These are phyloP conservation scores for Hypoxylon perforatum DNA, from an alignment of 495 filamentous ascomycete genomes.

Conservation along the genomic window DNA sequence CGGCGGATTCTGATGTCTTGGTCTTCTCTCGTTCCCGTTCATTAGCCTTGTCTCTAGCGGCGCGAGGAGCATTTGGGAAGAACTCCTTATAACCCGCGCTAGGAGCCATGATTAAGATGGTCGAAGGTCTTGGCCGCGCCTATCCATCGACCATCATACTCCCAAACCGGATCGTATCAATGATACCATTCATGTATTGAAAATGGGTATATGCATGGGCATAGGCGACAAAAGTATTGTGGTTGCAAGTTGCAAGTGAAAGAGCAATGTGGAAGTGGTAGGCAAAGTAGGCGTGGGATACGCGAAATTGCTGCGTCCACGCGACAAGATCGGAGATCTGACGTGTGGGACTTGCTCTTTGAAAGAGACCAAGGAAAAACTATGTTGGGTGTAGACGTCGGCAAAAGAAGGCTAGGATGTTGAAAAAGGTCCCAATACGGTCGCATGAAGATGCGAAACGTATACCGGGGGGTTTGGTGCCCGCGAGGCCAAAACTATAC, in stretches of 20 bases:
- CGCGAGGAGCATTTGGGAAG: conserved; percentile 84
- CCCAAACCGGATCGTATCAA: conserved; percentile 49
- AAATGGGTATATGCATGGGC: conserved; percentile 1
- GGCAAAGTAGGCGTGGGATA: conserved; percentile 26
- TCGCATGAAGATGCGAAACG: conserved; percentile 27
- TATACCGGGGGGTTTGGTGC: conserved; percentile 12
- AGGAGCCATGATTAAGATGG: conserved; percentile 76
- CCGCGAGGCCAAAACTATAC: conserved; percentile 26
- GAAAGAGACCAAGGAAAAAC: conserved; percentile 29
- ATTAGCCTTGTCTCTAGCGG: conserved; percentile 65
- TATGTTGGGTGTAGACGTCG: conserved; percentile 16
- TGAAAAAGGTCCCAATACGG: conserved; percentile 31
- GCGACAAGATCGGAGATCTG: conserved; percentile 51
- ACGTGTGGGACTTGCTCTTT: conserved; percentile 48
- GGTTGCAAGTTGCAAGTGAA: conserved; percentile 5
- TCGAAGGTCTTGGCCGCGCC: conserved; percentile 55
- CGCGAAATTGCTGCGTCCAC: conserved; percentile 52
- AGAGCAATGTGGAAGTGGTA: conserved; percentile 7
- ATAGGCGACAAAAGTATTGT: conserved; percentile 26
- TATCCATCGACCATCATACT: conserved; percentile 67
- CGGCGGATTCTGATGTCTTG: conserved; percentile 58
- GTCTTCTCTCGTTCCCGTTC: conserved; percentile 60
- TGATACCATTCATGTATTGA: conserved; percentile 56
- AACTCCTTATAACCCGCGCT: conserved; percentile 87
- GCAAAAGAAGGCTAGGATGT: conserved; percentile 4